Conservation (phyloP, 176 grass and related monocot species). For the Oryza meridionalis region DNA sequence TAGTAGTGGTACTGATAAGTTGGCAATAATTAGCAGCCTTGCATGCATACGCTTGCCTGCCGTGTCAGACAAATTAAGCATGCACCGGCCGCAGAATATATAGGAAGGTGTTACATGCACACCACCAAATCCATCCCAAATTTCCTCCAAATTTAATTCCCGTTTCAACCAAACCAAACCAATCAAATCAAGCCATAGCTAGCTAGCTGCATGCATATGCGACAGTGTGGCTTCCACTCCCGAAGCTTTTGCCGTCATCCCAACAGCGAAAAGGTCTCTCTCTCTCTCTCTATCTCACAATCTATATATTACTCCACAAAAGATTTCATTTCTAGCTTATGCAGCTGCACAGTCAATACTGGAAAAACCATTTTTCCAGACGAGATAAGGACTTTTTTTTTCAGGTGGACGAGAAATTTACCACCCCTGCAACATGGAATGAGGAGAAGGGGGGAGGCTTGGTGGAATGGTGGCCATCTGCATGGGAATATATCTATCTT, state of each 20-base stretch:
- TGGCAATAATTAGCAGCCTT: background rate
- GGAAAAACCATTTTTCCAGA: too few relatives aligned
- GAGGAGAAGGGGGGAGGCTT: too few relatives aligned
- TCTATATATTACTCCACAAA: background rate
- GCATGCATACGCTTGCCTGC: background rate
- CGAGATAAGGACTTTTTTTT: too few relatives aligned
- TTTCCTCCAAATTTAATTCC: background rate
- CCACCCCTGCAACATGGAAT: too few relatives aligned
- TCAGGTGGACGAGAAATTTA: too few relatives aligned
- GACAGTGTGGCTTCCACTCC: background rate
- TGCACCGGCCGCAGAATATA: background rate
- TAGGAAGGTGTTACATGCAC: background rate
- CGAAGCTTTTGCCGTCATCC: background rate
- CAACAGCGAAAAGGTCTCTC: background rate
- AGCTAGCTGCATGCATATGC: background rate
- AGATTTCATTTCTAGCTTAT: too few relatives aligned
- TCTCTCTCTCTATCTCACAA: background rate
- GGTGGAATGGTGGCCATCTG: too few relatives aligned
- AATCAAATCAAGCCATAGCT: background rate
- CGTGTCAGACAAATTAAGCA: slow-evolving; percentile 5
- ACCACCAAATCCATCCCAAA: background rate
- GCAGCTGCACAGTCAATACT: too few relatives aligned
- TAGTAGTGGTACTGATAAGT: background rate
- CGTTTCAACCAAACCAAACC: background rate
- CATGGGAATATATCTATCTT: too few relatives aligned